A percentile compares a stretch with the other conserved stretches of the same genome.
Conservation (phyloP, 352 stramenopile species). For the Phytophthora constricta region DNA sequence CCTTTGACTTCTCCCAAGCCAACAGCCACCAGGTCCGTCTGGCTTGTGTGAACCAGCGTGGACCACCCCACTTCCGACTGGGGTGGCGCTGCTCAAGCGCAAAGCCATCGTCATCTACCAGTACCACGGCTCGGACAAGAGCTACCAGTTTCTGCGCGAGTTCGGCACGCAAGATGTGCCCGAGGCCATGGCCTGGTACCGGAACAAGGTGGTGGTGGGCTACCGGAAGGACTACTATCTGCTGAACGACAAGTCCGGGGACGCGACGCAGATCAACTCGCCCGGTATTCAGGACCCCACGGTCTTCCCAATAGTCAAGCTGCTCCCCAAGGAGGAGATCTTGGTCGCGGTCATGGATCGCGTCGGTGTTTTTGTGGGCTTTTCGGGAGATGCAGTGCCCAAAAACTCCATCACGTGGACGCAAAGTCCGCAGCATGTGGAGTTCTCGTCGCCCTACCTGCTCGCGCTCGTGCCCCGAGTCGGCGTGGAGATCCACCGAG, state of each 20-base stretch:
- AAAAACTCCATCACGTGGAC: slow-evolving; percentile 89
- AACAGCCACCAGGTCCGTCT: slow-evolving; percentile 76
- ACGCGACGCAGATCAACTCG: slow-evolving; percentile 74
- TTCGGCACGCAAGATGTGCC: slow-evolving; percentile 77
- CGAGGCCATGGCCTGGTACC: slow-evolving; percentile 87
- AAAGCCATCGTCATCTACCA: slow-evolving; percentile 85
- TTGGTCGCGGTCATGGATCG: slow-evolving; percentile 83
- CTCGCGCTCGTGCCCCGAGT: slow-evolving; percentile 78
- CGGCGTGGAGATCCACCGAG: slow-evolving; percentile 84
- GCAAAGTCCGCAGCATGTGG: slow-evolving; percentile 70
- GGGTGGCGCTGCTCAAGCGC: slow-evolving; percentile 69
- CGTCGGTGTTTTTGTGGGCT: slow-evolving; percentile 82
- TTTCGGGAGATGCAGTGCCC: slow-evolving; percentile 78
- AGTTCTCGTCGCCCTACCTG: slow-evolving; percentile 84
- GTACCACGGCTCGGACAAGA: slow-evolving; percentile 82
- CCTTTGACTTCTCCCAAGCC: slow-evolving; percentile 83
- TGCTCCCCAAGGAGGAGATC: slow-evolving; percentile 88
- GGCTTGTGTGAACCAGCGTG: slow-evolving; percentile 85
- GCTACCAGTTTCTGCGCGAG: slow-evolving; percentile 81
- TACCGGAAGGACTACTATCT: slow-evolving; percentile 80
- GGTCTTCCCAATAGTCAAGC: slow-evolving; percentile 75
- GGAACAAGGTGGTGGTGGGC: slow-evolving; percentile 88
- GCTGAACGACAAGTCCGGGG: slow-evolving; percentile 85
- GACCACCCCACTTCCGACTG: slow-evolving; percentile 83
- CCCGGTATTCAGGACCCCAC: slow-evolving; percentile 71